Percentiles rank a stretch among this genome's conserved stretches.
Evolutionary conservation across 495 filamentous ascomycete genomes (phyloP).

Genomic region (Aspergillus biplanus): DNA sequence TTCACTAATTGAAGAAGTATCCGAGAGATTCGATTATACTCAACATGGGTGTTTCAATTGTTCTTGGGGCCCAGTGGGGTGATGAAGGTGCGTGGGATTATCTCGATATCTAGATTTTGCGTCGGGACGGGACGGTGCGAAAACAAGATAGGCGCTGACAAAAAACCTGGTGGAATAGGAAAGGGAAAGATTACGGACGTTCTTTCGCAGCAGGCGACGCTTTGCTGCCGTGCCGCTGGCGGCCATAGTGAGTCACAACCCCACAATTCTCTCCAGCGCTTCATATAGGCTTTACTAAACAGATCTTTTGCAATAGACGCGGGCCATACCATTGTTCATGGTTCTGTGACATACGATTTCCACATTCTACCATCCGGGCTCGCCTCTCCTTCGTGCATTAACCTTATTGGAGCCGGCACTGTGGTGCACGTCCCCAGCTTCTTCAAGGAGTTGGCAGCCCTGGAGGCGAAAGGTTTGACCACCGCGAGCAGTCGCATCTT

Average conservation of each 20-base stretch:
- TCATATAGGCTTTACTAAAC: neutral
- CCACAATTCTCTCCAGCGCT: neutral
- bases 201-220: conserved; percentile 58
- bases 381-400: conserved; percentile 73
- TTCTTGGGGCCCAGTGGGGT: conserved; percentile 68
- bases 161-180: conserved; percentile 32
- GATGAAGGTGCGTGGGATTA: conserved; percentile 60
- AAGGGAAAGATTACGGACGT: conserved; percentile 77
- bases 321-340: conserved; percentile 63
- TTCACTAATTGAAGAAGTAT: neutral
- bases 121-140: too few relatives aligned
- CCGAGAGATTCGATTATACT: neutral
- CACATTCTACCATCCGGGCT: conserved; percentile 77
- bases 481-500: conserved; percentile 69
- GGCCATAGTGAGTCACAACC: conserved; percentile 60
- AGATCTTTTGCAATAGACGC: conserved; percentile 37
- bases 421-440: conserved; percentile 86
- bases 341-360: conserved; percentile 66
- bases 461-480: conserved; percentile 73
- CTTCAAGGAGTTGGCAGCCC: conserved; percentile 78
- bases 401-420: conserved; percentile 83
- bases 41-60: conserved; percentile 59
- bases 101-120: neutral
- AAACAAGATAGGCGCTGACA: too few relatives aligned
- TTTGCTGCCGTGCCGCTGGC: conserved; percentile 66